Evolutionary conservation across 2,329 filamentous ascomycete species (phyloP).

Genomic region (Colletotrichum lindemuthianum): DNA sequence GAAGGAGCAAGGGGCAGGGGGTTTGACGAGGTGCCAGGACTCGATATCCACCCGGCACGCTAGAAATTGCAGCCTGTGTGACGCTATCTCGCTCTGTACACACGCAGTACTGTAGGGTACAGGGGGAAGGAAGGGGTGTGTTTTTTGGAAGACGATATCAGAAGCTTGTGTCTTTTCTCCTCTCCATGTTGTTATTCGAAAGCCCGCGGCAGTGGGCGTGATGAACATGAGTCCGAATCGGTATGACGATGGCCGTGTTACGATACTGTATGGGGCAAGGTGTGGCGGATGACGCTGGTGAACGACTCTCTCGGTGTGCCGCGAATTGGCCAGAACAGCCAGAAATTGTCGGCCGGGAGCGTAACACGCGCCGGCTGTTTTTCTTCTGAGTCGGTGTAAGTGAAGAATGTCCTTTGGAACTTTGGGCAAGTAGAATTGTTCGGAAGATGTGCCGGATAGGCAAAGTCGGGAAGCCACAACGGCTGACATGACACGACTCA

Average conservation of each 20-base stretch:
- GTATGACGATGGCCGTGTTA: background rate
- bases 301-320: background rate
- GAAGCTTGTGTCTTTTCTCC: constrained; percentile 16
- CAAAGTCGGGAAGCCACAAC: no score
- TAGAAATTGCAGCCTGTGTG: constrained; percentile 34
- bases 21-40: constrained; percentile 10
- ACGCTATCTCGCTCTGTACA: constrained; percentile 31
- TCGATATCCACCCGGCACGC: constrained; percentile 33
- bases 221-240: background rate
- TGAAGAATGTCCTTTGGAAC: constrained; percentile 8
- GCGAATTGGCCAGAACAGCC: no score
- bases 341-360: constrained; percentile 14
- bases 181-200: background rate
- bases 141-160: constrained; percentile 3
- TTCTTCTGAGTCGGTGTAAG: background rate
- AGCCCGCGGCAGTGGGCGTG: constrained; percentile 18
- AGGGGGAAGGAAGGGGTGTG: constrained; percentile 32
- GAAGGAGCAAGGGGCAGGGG: constrained; percentile 11
- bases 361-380: background rate
- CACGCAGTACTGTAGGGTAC: constrained; percentile 26
- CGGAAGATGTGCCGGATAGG: no score
- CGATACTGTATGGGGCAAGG: constrained; percentile 30
- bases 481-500: constrained; percentile 24
- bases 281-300: constrained; percentile 10
- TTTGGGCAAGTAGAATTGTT: background rate